phyloP scores from a whole-genome alignment of 306 rosid species.

The Rubus parviflorus region DNA sequence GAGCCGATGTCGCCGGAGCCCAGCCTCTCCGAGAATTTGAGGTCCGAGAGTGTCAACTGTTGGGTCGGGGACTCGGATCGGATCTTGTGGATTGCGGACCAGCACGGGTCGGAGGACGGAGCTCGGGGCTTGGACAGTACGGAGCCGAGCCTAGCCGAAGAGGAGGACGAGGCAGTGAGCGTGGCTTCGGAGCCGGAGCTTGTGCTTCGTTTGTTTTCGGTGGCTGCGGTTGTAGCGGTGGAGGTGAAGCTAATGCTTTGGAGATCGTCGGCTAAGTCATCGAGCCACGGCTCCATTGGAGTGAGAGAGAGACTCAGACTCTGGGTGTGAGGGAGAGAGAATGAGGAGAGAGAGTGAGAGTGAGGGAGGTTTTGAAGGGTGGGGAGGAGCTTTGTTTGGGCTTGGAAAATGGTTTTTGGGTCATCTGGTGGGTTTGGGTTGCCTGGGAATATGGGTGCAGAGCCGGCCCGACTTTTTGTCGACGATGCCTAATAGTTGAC shows the following conservation, averaged over 20 bases:
- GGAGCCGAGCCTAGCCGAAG: constrained; percentile 32
- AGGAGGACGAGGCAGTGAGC: constrained; percentile 55
- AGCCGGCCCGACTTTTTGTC: constrained; percentile 23
- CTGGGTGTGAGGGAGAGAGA: constrained; percentile 6
- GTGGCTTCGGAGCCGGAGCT: constrained; percentile 72
- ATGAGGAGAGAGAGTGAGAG: constrained; percentile 10
- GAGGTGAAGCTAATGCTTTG: constrained; percentile 77
- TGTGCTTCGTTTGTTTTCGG: constrained; percentile 52
- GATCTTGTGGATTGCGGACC: constrained; percentile 73
- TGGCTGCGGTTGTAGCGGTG: constrained; percentile 45
- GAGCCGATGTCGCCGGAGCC: constrained; percentile 87
- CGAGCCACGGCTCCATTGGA: constrained; percentile 71
- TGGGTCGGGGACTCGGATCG: constrained; percentile 56
- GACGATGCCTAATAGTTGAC: background rate
- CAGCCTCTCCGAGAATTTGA: constrained; percentile 56
- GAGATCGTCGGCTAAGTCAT: constrained; percentile 78
- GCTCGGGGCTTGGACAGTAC: constrained; percentile 51
- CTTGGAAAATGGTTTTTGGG: background rate
- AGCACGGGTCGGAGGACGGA: constrained; percentile 58
- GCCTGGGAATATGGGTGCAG: constrained; percentile 2
- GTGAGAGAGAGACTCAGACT: constrained; percentile 18
- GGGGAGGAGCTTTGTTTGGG: background rate
- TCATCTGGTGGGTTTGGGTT: constrained; percentile 1
- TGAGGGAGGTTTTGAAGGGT: constrained; percentile 19
- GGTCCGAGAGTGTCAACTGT: constrained; percentile 60